Conservation (phyloP, 768 basidiomycete genomes). For the Hydnomerulius pinastri region DNA sequence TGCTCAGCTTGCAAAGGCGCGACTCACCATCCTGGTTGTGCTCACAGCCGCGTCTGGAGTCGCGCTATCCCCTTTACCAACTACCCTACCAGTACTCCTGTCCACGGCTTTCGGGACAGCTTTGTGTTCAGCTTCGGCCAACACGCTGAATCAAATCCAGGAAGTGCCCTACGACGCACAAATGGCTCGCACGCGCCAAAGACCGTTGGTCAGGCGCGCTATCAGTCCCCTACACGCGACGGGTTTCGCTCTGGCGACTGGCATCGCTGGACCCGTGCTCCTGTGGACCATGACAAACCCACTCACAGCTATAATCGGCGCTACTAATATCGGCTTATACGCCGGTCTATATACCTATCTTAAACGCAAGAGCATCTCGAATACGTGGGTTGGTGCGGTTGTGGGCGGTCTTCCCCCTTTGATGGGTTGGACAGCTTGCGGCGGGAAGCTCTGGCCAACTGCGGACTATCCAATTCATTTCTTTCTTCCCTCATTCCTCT, state of each 20-base stretch:
- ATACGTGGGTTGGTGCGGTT: constrained; percentile 94
- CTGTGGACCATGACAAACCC: constrained; percentile 86
- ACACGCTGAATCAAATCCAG: constrained; percentile 91
- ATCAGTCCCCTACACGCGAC: constrained; percentile 85
- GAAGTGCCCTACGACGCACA: constrained; percentile 97
- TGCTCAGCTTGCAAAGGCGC: constrained; percentile 79
- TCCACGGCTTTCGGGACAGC: constrained; percentile 88
- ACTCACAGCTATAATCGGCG: constrained; percentile 80
- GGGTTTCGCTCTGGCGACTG: constrained; percentile 75
- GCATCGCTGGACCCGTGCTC: constrained; percentile 74
- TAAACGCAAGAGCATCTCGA: constrained; percentile 78
- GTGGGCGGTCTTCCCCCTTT: constrained; percentile 93
- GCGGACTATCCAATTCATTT: constrained; percentile 55
- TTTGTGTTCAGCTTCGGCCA: constrained; percentile 90
- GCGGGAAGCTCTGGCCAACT: constrained; percentile 73
- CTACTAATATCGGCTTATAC: constrained; percentile 85
- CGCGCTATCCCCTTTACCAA: constrained; percentile 86
- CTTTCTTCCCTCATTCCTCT: constrained; percentile 64
- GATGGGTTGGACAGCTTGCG: constrained; percentile 98
- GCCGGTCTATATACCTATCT: constrained; percentile 91
- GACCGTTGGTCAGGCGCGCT: constrained; percentile 85
- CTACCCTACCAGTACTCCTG: constrained; percentile 80
- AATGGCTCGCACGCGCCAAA: constrained; percentile 85
- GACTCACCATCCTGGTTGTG: constrained; percentile 81
- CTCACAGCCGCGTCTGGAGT: constrained; percentile 91